Conservation (phyloP, 352 stramenopile genomes). For the Globisporangium paroecandrum region DNA sequence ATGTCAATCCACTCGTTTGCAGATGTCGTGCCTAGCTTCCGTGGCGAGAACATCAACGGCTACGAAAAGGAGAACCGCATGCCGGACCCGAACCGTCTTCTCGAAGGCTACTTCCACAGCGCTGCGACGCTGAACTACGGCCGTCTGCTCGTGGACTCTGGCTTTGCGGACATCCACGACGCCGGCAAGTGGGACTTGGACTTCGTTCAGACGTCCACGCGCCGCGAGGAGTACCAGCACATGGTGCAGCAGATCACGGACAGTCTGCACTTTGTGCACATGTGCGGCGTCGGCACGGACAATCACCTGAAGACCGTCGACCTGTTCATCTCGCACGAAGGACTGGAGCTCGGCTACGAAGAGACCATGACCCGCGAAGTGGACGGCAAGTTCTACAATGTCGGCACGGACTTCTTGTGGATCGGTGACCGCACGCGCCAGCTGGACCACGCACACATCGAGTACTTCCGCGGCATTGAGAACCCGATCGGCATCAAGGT, state of each 20-base stretch:
- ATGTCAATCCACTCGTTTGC: not conserved
- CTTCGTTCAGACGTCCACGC: constrained; percentile 96
- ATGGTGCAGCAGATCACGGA: constrained; percentile 97
- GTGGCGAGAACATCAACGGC: constrained; percentile 98
- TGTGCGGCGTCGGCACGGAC: constrained; percentile 92
- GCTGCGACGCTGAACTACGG: constrained; percentile 98
- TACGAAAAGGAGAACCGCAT: constrained; percentile 91
- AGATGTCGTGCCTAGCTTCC: constrained; percentile 94
- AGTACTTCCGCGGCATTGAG: constrained; percentile 97
- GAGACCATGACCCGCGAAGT: constrained; percentile 96
- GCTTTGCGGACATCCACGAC: constrained; percentile 96
- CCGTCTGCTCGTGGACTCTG: constrained; percentile 91
- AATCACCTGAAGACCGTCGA: constrained; percentile 93
- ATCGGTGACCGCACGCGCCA: constrained; percentile 98
- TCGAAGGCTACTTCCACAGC: constrained; percentile 97
- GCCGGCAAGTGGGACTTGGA: constrained; percentile 97
- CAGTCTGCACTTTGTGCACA: constrained; percentile 95
- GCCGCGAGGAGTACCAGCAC: constrained; percentile 92
- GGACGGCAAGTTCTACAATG: constrained; percentile 96
- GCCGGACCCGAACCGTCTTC: constrained; percentile 93
- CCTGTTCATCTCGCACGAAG: constrained; percentile 99
- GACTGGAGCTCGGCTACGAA: constrained; percentile 97
- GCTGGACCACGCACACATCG: constrained; percentile 96
- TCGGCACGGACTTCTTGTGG: constrained; percentile 98
- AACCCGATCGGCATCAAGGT: constrained; percentile 99